These are phyloP conservation scores for Pugionium cornutum DNA, from an alignment of 345 rosid genomes.

Conservation along the genomic window DNA sequence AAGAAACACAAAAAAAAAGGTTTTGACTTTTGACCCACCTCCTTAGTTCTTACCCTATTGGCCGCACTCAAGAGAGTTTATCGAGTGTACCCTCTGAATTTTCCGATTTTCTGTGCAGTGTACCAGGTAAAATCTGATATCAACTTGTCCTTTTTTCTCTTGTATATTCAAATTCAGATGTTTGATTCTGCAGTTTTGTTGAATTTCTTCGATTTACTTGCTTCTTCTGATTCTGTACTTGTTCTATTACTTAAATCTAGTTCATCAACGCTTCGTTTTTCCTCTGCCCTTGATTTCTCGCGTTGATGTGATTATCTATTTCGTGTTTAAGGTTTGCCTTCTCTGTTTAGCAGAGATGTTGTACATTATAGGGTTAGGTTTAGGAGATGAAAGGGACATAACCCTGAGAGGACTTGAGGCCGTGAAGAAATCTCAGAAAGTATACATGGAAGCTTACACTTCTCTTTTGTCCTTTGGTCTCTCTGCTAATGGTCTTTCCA, in stretches of 20 bases:
- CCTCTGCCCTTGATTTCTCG: neutral
- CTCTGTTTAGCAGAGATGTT: constrained; percentile 51
- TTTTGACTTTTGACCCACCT: constrained; percentile 19
- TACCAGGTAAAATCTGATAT: constrained; percentile 1
- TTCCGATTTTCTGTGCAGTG: neutral
- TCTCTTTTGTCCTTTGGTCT: constrained; percentile 90
- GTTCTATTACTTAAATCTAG: neutral
- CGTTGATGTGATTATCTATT: constrained; percentile 1
- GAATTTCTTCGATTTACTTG: neutral
- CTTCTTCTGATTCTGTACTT: neutral
- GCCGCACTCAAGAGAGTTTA: constrained; percentile 19
- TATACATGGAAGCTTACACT: constrained; percentile 92
- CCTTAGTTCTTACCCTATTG: neutral
- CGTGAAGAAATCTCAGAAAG: constrained; percentile 67
- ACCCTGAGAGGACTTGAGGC: constrained; percentile 83
- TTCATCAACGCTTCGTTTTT: constrained; percentile 2
- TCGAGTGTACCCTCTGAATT: neutral
- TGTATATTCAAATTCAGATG: neutral
- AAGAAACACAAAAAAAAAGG: neutral
- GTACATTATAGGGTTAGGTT: constrained; percentile 78
- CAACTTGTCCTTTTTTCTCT: neutral
- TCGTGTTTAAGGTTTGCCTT: constrained; percentile 6
- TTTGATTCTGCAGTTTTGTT: neutral
- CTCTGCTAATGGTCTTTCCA: constrained; percentile 68
- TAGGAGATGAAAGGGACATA: constrained; percentile 83